Base-by-base conservation (phyloP, 352 stramenopile species). In the Pythium pyrilobum region DNA sequence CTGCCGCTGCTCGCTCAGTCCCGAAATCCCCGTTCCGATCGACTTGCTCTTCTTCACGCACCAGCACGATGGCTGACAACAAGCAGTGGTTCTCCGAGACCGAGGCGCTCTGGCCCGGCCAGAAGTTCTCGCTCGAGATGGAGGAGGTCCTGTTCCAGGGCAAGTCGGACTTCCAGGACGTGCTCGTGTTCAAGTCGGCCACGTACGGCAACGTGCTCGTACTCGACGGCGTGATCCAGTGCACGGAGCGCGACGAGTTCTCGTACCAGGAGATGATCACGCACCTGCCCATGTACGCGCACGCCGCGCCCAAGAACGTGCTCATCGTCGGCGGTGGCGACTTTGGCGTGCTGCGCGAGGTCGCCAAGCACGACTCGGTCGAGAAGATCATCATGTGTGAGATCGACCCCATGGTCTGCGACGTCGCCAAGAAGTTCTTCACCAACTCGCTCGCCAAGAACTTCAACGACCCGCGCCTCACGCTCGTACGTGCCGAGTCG, bases 241-340 rank as follows among this genome's bases (percentile, higher is more conserved):
- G 97, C 37, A 99, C 97, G 27, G 96, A 99, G 70, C 79, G 94
- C 29, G 97, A 99, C 66, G 97, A 99, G 74, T 98, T 97, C 69
- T 75, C 93, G 39, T 99, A 99, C 80, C 97, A 99, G 78, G 97
- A 99, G 81, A 99, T 99, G 96, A 99, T 99, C 74, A 88, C 96
- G 16, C 96, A 99, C 74, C 79, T 99, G 48, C 96, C 97, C 10
- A 81, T 99, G 53, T 99, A 97, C 70, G 81, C 95, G 25, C 96
- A 99, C 71, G 81, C 81, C 21, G 77, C 96, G 70, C 97, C 97
- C 24, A 97, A 98, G 71, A 90, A 81, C 56, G 92, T 98, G 44
- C 77, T 99, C 20, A 98, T 99, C 38, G 96, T 99, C 50, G 97
- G 97, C 49, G 97, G 97, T 25, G 97, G 97, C 21, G 97, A 99